Base-by-base conservation (phyloP, 192 early-diverging fungal genomes). In the Thamnidium elegans region DNA sequence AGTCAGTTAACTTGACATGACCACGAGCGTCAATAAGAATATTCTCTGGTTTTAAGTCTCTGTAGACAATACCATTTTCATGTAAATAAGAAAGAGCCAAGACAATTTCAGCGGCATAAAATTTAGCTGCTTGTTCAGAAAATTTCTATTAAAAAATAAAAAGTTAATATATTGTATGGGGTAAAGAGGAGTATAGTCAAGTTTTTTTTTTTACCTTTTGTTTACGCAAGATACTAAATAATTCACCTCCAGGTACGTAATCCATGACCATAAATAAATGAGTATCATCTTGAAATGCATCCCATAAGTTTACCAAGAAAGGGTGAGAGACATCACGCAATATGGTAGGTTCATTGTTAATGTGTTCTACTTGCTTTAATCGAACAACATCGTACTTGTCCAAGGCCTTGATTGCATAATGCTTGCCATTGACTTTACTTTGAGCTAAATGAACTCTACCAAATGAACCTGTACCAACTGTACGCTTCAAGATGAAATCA, bases 401-500 rank as follows among this genome's bases (percentile, higher is more conserved):
- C 59, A 98, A 79, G 6, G 95, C 93, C 70, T 98, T 96, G 87
- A 96, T 95, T 6, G 96, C 93, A 68, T 94, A 94, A 77, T 90
- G 94, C 64, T 88, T 84, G 36, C 85, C 86, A 34, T 87, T 93
- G 17, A 76, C 65, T 69, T 84, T 82, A 42, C 89, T 84, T 65
- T 87, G 85, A 23, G 92, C 94, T 50, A 98, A 74, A 76, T 96
- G 94, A 31, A 98, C 96, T n/a, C 96, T 87, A 23, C 96, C 96
- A 84, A 95, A 96, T 1, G 92, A 92, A 21, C 96, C 96, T 0
- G 94, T 96, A 8, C 96, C 96, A 8, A 97, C 79, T n/a, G 95
- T 97, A 39, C 88, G 81, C 65, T 89, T 85, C 56, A 97, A 81
- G 30, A 85, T 74, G 65, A 96, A 90, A 51, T 95, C 92, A 47